These are phyloP conservation scores for Chrysosporium keratinophilum DNA, from an alignment of 2,329 filamentous ascomycete genomes.

Conservation along the genomic window DNA sequence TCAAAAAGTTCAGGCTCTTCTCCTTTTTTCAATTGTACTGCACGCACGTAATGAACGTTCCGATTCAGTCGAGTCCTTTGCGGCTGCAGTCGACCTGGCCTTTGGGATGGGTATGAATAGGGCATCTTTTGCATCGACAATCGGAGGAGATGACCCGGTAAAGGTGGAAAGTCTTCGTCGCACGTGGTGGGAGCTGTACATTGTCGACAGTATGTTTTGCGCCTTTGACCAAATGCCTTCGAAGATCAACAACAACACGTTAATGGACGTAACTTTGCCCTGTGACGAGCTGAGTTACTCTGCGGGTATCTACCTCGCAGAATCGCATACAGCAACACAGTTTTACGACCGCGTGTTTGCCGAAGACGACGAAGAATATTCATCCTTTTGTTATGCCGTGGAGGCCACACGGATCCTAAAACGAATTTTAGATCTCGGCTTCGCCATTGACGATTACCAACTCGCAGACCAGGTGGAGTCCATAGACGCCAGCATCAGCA, in stretches of 20 bases:
- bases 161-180: constrained; percentile 75
- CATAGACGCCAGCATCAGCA: constrained; percentile 49
- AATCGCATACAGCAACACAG: constrained; percentile 56
- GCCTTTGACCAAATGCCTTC: constrained; percentile 46
- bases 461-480: constrained; percentile 49
- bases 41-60: constrained; percentile 65
- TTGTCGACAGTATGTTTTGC: constrained; percentile 75
- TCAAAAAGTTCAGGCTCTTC: constrained; percentile 64
- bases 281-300: constrained; percentile 65
- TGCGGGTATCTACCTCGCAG: constrained; percentile 45
- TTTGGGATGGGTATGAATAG: constrained; percentile 67
- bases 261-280: constrained; percentile 60
- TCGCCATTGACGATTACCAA: constrained; percentile 29
- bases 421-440: constrained; percentile 50
- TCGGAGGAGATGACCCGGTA: constrained; percentile 55
- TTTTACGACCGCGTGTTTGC: constrained; percentile 70
- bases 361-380: constrained; percentile 57
- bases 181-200: constrained; percentile 82
- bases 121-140: constrained; percentile 52
- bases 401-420: constrained; percentile 70
- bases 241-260: constrained; percentile 60
- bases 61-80: constrained; percentile 56
- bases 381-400: constrained; percentile 76
- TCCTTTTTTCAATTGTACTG: constrained; percentile 65
- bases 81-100: constrained; percentile 58